Percentiles rank a stretch among this genome's conserved stretches.
phyloP scores from a whole-genome alignment of 1,139 yeast species.

The Candida tunisiensis region DNA sequence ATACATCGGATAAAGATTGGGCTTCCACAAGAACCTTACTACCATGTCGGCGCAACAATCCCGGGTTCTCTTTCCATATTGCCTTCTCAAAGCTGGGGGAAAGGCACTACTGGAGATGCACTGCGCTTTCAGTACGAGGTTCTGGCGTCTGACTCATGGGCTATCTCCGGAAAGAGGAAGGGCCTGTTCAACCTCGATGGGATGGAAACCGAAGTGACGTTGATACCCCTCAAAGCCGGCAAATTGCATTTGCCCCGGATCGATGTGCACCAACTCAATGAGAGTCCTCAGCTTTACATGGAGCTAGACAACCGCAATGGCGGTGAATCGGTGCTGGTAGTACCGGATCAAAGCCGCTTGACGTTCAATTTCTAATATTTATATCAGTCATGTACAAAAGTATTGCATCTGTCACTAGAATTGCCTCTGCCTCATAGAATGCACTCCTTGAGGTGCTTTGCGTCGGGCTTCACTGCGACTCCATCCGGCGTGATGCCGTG shows the following conservation, averaged over 20 bases:
- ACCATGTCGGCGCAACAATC: constrained; percentile 50
- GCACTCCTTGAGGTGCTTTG: constrained; percentile 33
- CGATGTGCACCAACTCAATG: no score
- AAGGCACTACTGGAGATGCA: constrained; percentile 3
- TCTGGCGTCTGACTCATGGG: constrained; percentile 37
- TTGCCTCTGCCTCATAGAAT: constrained; percentile 7
- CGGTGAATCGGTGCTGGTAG: constrained; percentile 51
- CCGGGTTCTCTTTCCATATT: constrained; percentile 25
- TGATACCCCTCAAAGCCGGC: constrained; percentile 68
- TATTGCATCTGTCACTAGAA: not conserved
- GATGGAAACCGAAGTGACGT: constrained; percentile 24
- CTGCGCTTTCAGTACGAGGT: constrained; percentile 22
- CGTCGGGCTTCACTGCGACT: constrained; percentile 61
- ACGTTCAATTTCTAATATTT: constrained; percentile 34
- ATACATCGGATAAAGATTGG: constrained; percentile 6
- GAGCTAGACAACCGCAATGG: constrained; percentile 55
- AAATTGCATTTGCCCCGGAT: constrained; percentile 51
- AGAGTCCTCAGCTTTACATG: constrained; percentile 27
- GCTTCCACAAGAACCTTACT: constrained; percentile 14
- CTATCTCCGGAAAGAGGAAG: constrained; percentile 45
- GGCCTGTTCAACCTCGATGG: constrained; percentile 23
- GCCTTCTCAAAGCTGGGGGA: constrained; percentile 31
- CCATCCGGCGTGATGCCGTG: constrained; percentile 41
- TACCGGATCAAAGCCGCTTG: constrained; percentile 49
- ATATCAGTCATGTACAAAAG: not conserved